Evolutionary conservation across 2,329 filamentous ascomycete species (phyloP).

Genomic region (Sclerotinia glacialis): DNA sequence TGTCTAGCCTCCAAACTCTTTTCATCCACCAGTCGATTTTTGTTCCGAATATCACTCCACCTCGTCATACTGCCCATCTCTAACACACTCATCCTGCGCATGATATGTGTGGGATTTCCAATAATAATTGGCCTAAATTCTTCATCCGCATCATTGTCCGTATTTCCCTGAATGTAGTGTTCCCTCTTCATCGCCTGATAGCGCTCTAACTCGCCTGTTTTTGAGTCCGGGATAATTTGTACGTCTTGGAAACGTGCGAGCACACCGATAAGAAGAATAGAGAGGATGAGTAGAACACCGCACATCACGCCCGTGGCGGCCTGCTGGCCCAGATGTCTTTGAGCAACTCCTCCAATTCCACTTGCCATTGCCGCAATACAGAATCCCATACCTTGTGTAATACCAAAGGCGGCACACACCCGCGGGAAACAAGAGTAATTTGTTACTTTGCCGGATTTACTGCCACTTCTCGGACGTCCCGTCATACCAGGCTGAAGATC

Average conservation of each 20-base stretch:
- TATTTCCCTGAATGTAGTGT: slow-evolving; percentile 39
- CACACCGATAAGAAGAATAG: slow-evolving; percentile 58
- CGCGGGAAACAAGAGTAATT: slow-evolving; percentile 77
- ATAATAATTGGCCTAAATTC: slow-evolving; percentile 70
- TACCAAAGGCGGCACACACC: slow-evolving; percentile 67
- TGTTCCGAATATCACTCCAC: slow-evolving; percentile 69
- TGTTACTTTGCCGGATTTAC: slow-evolving; percentile 53
- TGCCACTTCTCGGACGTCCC: slow-evolving; percentile 46
- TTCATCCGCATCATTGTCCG: slow-evolving; percentile 31
- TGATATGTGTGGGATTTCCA: slow-evolving; percentile 67
- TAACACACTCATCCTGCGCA: slow-evolving; percentile 66
- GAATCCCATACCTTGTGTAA: slow-evolving; percentile 68
- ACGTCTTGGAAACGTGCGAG: slow-evolving; percentile 64
- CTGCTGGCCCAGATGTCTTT: slow-evolving; percentile 63
- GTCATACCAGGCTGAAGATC: slow-evolving; percentile 72
- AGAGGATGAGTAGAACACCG: slow-evolving; percentile 62
- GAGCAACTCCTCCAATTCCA: slow-evolving; percentile 64
- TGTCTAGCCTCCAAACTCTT: slow-evolving; percentile 37
- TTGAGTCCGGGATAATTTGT: slow-evolving; percentile 66
- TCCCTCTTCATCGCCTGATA: slow-evolving; percentile 48
- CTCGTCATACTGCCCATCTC: slow-evolving; percentile 66
- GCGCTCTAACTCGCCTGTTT: slow-evolving; percentile 53
- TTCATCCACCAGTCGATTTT: slow-evolving; percentile 56
- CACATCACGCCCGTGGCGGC: slow-evolving; percentile 67
- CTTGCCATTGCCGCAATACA: slow-evolving; percentile 66